Conservation (phyloP, 139 green algal genomes). For the Micromonas pusilla region DNA sequence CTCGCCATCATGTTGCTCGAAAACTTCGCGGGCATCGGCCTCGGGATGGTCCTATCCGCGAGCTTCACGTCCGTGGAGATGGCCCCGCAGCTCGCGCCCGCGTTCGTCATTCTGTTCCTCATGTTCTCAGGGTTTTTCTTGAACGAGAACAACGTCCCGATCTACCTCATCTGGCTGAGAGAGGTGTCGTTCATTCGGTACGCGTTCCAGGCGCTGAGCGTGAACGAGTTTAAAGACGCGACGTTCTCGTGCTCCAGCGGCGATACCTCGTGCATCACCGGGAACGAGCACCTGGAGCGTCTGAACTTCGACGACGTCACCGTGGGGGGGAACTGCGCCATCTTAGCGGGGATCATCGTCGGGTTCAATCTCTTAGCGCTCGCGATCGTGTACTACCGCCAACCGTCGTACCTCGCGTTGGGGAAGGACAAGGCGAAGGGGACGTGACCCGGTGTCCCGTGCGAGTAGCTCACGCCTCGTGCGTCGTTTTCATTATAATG, state of each 20-base stretch:
- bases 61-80: conserved; percentile 17
- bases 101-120: conserved; percentile 30
- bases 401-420: background rate
- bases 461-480: too few species aligned
- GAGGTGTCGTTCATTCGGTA: conserved; percentile 26
- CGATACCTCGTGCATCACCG: background rate
- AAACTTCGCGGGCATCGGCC: background rate
- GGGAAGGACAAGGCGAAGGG: background rate
- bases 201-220: conserved; percentile 26
- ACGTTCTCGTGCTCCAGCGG: background rate
- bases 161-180: conserved; percentile 21
- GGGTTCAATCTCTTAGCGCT: background rate
- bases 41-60: conserved; percentile 20
- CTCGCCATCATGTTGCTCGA: conserved; percentile 19
- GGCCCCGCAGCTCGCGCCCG: conserved; percentile 24
- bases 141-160: conserved; percentile 30
- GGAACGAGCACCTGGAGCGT: conserved; percentile 14
- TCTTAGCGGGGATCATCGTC: conserved; percentile 8
- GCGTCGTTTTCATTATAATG: too few species aligned
- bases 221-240: conserved; percentile 32
- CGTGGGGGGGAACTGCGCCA: background rate
- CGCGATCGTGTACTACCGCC: background rate
- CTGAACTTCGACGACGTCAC: conserved; percentile 8
- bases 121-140: conserved; percentile 34
- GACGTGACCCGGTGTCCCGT: too few species aligned